Base-by-base conservation (phyloP, 768 basidiomycete genomes). In the Amanita thiersii region DNA sequence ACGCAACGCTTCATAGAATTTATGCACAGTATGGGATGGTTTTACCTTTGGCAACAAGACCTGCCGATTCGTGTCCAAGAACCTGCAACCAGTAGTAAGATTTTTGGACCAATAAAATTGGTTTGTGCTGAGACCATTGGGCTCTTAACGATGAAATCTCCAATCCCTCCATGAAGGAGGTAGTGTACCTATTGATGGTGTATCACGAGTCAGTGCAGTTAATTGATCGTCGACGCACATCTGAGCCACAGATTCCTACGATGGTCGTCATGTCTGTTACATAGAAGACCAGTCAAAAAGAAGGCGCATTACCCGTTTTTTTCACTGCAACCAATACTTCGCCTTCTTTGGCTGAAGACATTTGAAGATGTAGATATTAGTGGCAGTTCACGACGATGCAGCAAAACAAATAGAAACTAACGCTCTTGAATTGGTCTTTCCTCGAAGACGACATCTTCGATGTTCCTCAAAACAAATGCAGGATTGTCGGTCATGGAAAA, bases 31-130 rank as follows among this genome's bases (percentile, higher is more conserved):
- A n/a, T n/a, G n/a, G n/a, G n/a, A n/a, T n/a, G n/a, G n/a, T n/a
- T n/a, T 39, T 47, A 81, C 85, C 74, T 66, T 81, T 82, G 42
- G 64, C 66, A 37, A 96, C 62, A 36, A 90, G 62, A 8, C 90
- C 92, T 19, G 89, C 70, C 2, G 89, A 90, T 65, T 98, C 94
- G 55, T 98, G 94, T 14, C 94, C 94, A 32, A 97, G 79, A 37
- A 91, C 85, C 90, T 87, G 28, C 5, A 14, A 29, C 26, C 12
- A 14, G 10, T 18, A 14, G 39, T 36, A 17, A 39, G 17, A 36
- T 21, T 12, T 26, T 42, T 32, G 39, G 23, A n/a, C 25, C 15
- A 11, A 17, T 38, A 20, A 20, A 44, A 26, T 3, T 26, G 23
- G n/a, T 3, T 15, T 17, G 79, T 52, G 30, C 6, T 44, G 54